Conservation (phyloP, 306 rosid species). For the Prunus mume region DNA sequence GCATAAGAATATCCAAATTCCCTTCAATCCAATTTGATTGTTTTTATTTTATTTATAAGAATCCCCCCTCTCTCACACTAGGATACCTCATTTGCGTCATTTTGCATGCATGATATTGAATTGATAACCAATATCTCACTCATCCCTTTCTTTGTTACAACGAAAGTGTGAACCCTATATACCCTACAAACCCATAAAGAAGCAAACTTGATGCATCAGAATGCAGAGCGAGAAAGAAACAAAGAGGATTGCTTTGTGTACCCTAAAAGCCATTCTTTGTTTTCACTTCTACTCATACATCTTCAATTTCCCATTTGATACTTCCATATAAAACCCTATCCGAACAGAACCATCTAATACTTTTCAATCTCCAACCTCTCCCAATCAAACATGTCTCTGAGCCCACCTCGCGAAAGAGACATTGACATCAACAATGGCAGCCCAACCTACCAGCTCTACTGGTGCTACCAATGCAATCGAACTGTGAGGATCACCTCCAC, state of each 20-base stretch:
- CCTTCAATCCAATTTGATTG: not conserved
- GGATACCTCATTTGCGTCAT: not conserved
- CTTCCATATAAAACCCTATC: not conserved
- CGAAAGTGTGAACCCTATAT: constrained; percentile 27
- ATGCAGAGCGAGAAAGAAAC: not conserved
- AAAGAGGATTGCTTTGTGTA: constrained; percentile 37
- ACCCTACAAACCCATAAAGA: not conserved
- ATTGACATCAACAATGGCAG: not conserved
- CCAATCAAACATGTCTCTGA: constrained; percentile 43
- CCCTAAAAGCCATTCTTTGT: constrained; percentile 52
- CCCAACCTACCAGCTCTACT: constrained; percentile 45
- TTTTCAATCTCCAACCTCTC: not conserved
- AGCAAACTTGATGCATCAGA: not conserved
- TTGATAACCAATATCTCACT: constrained; percentile 16
- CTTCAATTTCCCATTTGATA: not conserved
- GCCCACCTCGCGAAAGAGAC: constrained; percentile 41
- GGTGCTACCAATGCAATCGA: constrained; percentile 78
- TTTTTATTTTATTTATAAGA: too few relatives aligned
- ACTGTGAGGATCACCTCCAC: constrained; percentile 41
- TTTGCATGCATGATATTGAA: not conserved
- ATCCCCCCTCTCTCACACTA: not conserved
- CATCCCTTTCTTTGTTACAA: constrained; percentile 48
- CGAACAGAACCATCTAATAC: not conserved
- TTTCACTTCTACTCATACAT: not conserved
- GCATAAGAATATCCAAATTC: not conserved